Conservation (phyloP, 169 alveolate genomes). For the Plasmodium reichenowi region DNA sequence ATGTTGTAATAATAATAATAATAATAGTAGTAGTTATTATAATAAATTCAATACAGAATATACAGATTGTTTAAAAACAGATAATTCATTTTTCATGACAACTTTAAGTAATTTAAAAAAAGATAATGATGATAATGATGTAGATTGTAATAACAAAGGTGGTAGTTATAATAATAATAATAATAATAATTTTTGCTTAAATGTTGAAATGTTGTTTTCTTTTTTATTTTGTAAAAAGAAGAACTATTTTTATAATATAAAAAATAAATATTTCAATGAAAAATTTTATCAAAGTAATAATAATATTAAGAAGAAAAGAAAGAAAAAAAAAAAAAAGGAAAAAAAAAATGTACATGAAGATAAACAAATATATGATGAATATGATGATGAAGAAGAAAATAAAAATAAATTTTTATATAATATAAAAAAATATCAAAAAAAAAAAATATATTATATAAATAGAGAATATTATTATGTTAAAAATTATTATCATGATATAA, state of each 20-base stretch:
- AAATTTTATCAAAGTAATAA: background rate
- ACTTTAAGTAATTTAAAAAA: background rate
- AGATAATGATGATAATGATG: background rate
- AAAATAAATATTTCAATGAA: constrained; percentile 8
- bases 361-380: background rate
- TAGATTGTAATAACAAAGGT: background rate
- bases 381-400: background rate
- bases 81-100: background rate
- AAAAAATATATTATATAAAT: constrained; percentile 13
- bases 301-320: constrained; percentile 14
- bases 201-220: constrained; percentile 5
- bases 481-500: background rate
- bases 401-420: background rate
- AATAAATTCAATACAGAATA: no score
- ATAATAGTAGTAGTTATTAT: no score
- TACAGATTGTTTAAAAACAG: background rate
- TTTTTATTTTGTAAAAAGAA: background rate
- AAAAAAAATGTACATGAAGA: background rate
- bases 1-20: no score
- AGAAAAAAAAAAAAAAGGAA: background rate
- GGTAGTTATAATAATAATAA: background rate
- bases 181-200: background rate
- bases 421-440: background rate
- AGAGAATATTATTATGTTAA: constrained; percentile 10
- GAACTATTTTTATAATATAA: background rate